Conservation (phyloP, 2,329 filamentous ascomycete genomes). For the Xylariomycetidae sp. region DNA sequence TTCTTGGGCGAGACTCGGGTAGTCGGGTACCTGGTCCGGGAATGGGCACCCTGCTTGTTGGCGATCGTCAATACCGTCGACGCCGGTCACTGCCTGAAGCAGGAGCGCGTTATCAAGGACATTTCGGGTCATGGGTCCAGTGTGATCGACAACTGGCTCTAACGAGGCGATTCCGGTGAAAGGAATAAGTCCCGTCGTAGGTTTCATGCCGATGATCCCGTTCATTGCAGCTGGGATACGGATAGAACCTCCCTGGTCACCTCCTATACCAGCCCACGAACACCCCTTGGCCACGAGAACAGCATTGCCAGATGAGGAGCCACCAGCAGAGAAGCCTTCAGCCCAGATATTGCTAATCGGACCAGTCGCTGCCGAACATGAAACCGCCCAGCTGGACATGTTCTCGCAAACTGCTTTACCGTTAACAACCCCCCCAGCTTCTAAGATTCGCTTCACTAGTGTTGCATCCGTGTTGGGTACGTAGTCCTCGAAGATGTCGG, state of each 20-base stretch:
- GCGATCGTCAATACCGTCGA: conserved; percentile 41
- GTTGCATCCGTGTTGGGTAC: conserved; percentile 27
- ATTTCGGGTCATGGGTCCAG: conserved; percentile 37
- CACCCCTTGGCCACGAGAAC: not conserved
- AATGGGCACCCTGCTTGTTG: conserved; percentile 33
- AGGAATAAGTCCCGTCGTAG: conserved; percentile 42
- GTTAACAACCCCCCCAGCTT: conserved; percentile 25
- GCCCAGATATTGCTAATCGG: conserved; percentile 29
- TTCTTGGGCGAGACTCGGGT: conserved; percentile 21
- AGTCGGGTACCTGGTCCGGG: conserved; percentile 24
- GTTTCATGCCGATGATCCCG: conserved; percentile 39
- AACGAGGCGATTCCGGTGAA: conserved; percentile 40
- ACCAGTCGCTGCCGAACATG: conserved; percentile 28
- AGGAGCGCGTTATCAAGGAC: conserved; percentile 36
- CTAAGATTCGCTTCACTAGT: conserved; percentile 26
- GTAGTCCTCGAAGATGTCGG: not conserved
- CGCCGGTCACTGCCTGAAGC: conserved; percentile 40
- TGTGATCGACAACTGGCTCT: conserved; percentile 37
- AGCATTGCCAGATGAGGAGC: conserved; percentile 27
- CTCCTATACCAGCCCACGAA: conserved; percentile 24
- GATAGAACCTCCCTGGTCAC: conserved; percentile 33
- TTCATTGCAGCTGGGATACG: conserved; percentile 32
- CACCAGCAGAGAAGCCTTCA: conserved; percentile 26
- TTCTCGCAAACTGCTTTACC: conserved; percentile 32
- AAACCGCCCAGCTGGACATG: conserved; percentile 28